Percentiles rank a stretch among this genome's conserved stretches.
Conservation (phyloP, 2,329 filamentous ascomycete species). For the Aspergillus japonicus region DNA sequence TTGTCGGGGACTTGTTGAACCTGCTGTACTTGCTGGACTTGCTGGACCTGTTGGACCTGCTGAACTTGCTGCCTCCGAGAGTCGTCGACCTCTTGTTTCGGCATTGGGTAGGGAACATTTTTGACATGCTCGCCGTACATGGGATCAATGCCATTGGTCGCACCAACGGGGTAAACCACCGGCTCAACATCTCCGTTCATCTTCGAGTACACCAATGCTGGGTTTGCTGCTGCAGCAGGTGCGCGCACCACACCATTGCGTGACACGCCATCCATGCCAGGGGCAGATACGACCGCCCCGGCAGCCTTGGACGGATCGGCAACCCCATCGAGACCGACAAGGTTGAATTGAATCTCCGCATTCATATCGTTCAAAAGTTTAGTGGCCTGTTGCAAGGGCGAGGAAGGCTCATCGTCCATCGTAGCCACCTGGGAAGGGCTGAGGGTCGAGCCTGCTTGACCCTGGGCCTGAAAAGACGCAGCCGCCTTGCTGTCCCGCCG, state of each 20-base stretch:
- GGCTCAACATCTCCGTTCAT: conserved; percentile 61
- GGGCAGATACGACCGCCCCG: conserved; percentile 54
- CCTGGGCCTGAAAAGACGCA: conserved; percentile 44
- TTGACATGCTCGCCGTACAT: conserved; percentile 92
- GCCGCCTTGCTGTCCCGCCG: conserved; percentile 58
- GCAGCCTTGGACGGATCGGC: conserved; percentile 59
- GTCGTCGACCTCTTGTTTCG: conserved; percentile 59
- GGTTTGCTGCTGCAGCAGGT: conserved; percentile 49
- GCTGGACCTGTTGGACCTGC: background rate
- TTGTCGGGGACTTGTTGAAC: conserved; percentile 45
- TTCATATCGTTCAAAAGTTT: conserved; percentile 66
- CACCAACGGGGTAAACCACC: conserved; percentile 86
- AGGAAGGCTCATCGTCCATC: conserved; percentile 63
- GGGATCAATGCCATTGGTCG: conserved; percentile 88
- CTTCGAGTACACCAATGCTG: conserved; percentile 51
- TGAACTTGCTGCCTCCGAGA: conserved; percentile 32
- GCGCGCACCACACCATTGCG: conserved; percentile 46
- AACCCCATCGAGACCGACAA: conserved; percentile 64
- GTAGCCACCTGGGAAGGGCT: conserved; percentile 48
- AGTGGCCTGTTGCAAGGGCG: conserved; percentile 66
- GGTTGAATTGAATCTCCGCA: conserved; percentile 63
- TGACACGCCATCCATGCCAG: conserved; percentile 53
- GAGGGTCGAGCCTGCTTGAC: conserved; percentile 39
- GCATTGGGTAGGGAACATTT: conserved; percentile 85
- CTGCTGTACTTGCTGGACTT: background rate